Conservation (phyloP, 2,329 filamentous ascomycete genomes). For the Daldinia sp. region DNA sequence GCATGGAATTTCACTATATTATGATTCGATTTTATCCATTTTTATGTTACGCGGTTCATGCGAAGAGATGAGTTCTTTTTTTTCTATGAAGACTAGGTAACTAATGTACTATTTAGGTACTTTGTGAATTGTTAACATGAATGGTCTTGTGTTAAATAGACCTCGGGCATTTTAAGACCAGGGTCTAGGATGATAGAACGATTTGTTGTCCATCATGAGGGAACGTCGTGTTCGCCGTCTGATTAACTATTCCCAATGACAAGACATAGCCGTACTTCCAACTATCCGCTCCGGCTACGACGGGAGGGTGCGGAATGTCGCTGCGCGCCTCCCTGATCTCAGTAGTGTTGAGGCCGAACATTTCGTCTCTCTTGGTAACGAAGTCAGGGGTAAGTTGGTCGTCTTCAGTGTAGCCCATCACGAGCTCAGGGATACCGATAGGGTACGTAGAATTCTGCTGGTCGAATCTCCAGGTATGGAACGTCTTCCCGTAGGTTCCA, state of each 20-base stretch:
- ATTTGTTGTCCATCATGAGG: slow-evolving; percentile 15
- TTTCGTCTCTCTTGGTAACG: slow-evolving; percentile 37
- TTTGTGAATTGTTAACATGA: neutral
- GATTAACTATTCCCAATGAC: slow-evolving; percentile 30
- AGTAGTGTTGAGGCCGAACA: slow-evolving; percentile 45
- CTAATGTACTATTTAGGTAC: neutral
- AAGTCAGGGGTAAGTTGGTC: slow-evolving; percentile 58
- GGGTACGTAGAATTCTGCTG: slow-evolving; percentile 58
- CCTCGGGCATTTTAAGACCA: too few relatives aligned
- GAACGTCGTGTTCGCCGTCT: slow-evolving; percentile 31
- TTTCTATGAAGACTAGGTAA: neutral
- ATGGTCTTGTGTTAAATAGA: neutral
- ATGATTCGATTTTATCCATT: neutral
- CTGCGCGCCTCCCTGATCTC: slow-evolving; percentile 38
- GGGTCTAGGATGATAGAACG: slow-evolving; percentile 4
- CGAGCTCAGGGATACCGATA: slow-evolving; percentile 70
- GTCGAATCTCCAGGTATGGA: slow-evolving; percentile 47
- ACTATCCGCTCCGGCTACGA: slow-evolving; percentile 39
- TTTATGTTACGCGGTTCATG: neutral
- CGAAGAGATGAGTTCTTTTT: neutral
- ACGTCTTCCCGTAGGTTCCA: slow-evolving; percentile 46
- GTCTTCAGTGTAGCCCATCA: slow-evolving; percentile 69
- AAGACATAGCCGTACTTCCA: slow-evolving; percentile 38
- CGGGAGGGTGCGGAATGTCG: slow-evolving; percentile 34
- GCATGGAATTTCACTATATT: neutral